These are phyloP conservation scores for Bolboschoenus planiculmis DNA, from an alignment of 176 grass and related monocot genomes.

Conservation along the genomic window DNA sequence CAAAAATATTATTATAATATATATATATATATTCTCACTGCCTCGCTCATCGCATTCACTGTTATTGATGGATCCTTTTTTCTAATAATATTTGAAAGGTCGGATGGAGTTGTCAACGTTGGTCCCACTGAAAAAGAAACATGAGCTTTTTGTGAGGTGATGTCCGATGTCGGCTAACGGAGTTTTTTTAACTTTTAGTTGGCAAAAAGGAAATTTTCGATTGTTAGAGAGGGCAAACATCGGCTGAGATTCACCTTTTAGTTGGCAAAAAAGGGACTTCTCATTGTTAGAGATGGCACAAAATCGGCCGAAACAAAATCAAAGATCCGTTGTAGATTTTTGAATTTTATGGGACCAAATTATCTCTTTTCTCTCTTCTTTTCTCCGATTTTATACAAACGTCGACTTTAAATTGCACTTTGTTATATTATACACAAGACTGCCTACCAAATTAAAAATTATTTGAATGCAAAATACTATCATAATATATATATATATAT, in stretches of 20 bases:
- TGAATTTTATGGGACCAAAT: neutral
- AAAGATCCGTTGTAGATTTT: neutral
- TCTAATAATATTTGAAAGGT: too few relatives aligned
- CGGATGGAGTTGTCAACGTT: neutral
- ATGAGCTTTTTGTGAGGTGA: neutral
- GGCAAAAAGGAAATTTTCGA: neutral
- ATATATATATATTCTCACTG: neutral
- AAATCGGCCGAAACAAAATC: too few relatives aligned
- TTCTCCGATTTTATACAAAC: neutral
- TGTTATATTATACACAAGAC: too few relatives aligned
- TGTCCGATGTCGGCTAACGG: neutral
- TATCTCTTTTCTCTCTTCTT: neutral
- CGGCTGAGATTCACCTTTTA: neutral
- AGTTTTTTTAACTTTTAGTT: neutral
- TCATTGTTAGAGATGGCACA: too few relatives aligned
- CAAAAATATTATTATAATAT: neutral
- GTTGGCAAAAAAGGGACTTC: too few relatives aligned
- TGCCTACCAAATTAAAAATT: too few relatives aligned
- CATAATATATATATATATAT: too few relatives aligned
- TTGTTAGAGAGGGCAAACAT: neutral
- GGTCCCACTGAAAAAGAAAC: neutral
- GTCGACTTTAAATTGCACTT: too few relatives aligned
- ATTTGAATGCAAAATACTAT: too few relatives aligned
- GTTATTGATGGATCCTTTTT: too few relatives aligned
- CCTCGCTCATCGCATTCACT: neutral